Evolutionary conservation across 768 basidiomycete genomes (phyloP).

Genomic region (Austroboletus eburneus): DNA sequence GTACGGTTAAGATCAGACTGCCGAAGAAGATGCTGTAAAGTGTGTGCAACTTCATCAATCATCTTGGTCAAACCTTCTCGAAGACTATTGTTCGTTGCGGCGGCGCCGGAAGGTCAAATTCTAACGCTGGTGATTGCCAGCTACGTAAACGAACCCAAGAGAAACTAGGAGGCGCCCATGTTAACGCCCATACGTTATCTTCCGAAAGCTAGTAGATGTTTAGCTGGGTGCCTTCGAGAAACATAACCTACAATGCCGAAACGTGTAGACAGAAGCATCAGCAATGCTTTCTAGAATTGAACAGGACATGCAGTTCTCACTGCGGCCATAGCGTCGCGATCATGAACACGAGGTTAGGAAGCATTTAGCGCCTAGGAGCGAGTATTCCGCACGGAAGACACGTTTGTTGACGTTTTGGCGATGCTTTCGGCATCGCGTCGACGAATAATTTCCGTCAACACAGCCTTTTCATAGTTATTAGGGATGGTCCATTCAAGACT

Average conservation of each 20-base stretch:
- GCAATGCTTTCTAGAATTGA: neutral
- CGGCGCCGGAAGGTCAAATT: neutral
- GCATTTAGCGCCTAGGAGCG: neutral
- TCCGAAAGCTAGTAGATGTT: neutral
- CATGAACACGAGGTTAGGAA: conserved; percentile 5
- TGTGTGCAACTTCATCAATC: too few species aligned
- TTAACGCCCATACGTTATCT: neutral
- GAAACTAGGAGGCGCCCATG: neutral
- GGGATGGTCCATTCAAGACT: too few species aligned
- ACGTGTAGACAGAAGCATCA: conserved; percentile 4
- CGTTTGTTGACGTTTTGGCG: neutral
- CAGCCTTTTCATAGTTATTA: too few species aligned
- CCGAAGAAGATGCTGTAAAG: neutral
- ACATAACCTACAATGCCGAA: neutral
- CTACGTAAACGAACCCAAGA: neutral
- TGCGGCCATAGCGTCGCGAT: conserved; percentile 4
- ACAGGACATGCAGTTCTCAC: neutral
- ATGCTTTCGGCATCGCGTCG: neutral
- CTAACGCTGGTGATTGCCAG: conserved; percentile 6
- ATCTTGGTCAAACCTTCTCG: neutral
- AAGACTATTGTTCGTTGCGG: conserved; percentile 7
- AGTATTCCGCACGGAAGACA: conserved; percentile 1
- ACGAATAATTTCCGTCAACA: too few species aligned
- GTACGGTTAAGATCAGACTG: neutral
- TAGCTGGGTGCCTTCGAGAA: neutral